These are phyloP conservation scores for Hypoxylon perforatum DNA, from an alignment of 495 filamentous ascomycete species.

Conservation along the genomic window DNA sequence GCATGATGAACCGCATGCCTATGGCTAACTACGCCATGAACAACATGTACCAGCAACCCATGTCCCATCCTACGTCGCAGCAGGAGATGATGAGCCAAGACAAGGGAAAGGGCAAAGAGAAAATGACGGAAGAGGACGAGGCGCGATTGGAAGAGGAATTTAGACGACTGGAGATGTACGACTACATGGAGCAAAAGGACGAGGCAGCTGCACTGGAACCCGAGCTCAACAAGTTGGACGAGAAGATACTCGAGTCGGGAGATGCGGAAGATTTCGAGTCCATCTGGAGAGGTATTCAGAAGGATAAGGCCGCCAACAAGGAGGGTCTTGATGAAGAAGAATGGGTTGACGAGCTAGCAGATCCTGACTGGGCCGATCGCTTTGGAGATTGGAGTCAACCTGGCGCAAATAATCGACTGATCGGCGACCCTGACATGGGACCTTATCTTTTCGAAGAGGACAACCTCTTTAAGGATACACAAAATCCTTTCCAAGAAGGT, in stretches of 20 bases:
- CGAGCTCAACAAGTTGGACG: conserved; percentile 89
- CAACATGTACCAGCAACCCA: conserved; percentile 52
- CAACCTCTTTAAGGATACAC: conserved; percentile 81
- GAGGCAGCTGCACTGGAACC: conserved; percentile 82
- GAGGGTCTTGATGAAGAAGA: conserved; percentile 74
- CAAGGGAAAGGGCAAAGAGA: conserved; percentile 85
- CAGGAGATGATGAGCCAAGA: conserved; percentile 52
- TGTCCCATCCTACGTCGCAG: conserved; percentile 68
- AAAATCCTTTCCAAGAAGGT: conserved; percentile 89
- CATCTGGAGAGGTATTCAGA: conserved; percentile 87
- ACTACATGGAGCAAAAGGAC: conserved; percentile 68
- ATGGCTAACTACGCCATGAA: conserved; percentile 27
- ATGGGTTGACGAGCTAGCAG: conserved; percentile 71
- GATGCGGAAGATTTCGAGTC: conserved; percentile 87
- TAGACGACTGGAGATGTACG: conserved; percentile 82
- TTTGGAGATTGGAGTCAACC: conserved; percentile 62
- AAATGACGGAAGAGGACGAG: conserved; percentile 93
- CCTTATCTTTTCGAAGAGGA: conserved; percentile 96
- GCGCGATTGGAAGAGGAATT: conserved; percentile 97
- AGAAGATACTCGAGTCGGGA: conserved; percentile 61
- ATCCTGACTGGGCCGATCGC: conserved; percentile 76
- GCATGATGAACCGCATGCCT: conserved; percentile 55
- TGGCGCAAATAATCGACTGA: conserved; percentile 65
- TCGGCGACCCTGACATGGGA: conserved; percentile 78
- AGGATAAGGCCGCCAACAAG: conserved; percentile 79